phyloP scores from a whole-genome alignment of 2,329 filamentous ascomycete genomes.

The Pleoardoris graminearum region DNA sequence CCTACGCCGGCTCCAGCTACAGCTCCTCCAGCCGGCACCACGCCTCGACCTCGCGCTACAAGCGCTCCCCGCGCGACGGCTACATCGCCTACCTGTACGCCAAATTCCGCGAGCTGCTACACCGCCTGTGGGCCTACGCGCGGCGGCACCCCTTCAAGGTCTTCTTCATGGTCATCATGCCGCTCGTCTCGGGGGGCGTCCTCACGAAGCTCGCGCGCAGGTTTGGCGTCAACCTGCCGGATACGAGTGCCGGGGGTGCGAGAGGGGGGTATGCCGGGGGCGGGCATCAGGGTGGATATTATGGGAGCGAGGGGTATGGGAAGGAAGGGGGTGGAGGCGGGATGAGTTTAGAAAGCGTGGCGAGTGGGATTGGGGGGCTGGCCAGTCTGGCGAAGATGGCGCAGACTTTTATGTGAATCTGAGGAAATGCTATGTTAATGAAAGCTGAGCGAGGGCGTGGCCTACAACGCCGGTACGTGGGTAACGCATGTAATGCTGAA shows the following conservation, averaged over 20 bases:
- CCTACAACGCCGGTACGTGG: no score
- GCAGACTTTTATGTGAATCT: slow-evolving; percentile 57
- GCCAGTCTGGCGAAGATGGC: slow-evolving; percentile 55
- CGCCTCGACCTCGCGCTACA: slow-evolving; percentile 73
- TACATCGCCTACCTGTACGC: slow-evolving; percentile 75
- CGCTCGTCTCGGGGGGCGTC: slow-evolving; percentile 81
- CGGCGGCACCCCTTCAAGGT: slow-evolving; percentile 84
- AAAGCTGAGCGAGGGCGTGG: no score
- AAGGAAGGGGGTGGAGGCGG: slow-evolving; percentile 34
- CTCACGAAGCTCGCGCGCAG: slow-evolving; percentile 75
- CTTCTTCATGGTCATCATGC: slow-evolving; percentile 87
- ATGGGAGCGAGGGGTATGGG: slow-evolving; percentile 52
- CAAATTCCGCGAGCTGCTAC: slow-evolving; percentile 77
- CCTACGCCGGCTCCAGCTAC: slow-evolving; percentile 31
- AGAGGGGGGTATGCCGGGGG: slow-evolving; percentile 27
- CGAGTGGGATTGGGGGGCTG: slow-evolving; percentile 51
- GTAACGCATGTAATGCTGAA: background rate
- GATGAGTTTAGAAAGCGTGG: slow-evolving; percentile 37
- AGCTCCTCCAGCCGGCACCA: slow-evolving; percentile 38
- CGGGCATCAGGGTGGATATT: slow-evolving; percentile 46
- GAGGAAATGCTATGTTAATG: no score
- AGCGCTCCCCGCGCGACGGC: slow-evolving; percentile 73
- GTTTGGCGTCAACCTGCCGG: slow-evolving; percentile 78
- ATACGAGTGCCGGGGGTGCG: slow-evolving; percentile 41
- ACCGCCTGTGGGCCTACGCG: slow-evolving; percentile 79